A percentile compares a stretch with the other conserved stretches of the same genome.
Evolutionary conservation across 495 filamentous ascomycete species (phyloP).

Genomic region (Parathielavia appendiculata): DNA sequence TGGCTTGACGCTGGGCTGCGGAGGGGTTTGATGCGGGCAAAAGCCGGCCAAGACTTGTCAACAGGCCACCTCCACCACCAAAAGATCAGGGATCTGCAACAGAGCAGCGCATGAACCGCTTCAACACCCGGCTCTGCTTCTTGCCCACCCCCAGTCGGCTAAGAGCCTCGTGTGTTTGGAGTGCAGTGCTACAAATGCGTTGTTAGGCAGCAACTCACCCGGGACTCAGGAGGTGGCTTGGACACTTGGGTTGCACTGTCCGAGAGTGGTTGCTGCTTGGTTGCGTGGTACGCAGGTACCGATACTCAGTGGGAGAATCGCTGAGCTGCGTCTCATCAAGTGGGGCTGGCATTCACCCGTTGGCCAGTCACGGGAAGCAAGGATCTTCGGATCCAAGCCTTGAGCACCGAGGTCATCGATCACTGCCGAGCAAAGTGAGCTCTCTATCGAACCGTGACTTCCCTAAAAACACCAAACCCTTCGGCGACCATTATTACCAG

Average conservation of each 20-base stretch:
- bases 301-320: too few relatives aligned
- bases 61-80: too few relatives aligned
- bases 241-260: constrained; percentile 10
- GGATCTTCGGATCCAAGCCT: not conserved
- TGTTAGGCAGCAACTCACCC: constrained; percentile 20
- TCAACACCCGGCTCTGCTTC: constrained; percentile 1
- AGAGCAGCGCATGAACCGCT: constrained; percentile 43
- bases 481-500: not conserved
- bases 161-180: constrained; percentile 6
- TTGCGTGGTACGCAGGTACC: constrained; percentile 1
- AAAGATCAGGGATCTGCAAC: too few relatives aligned
- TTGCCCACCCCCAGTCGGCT: not conserved
- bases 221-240: constrained; percentile 26
- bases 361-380: not conserved
- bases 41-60: constrained; percentile 7
- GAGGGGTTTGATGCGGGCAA: constrained; percentile 13
- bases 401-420: constrained; percentile 1
- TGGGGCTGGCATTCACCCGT: not conserved
- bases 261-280: not conserved
- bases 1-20: not conserved
- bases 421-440: too few relatives aligned
- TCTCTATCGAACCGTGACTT: too few relatives aligned
- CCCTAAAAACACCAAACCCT: not conserved
- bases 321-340: not conserved
- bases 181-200: not conserved